Conservation (phyloP, 257 asterid species). For the Scutellaria barbata region DNA sequence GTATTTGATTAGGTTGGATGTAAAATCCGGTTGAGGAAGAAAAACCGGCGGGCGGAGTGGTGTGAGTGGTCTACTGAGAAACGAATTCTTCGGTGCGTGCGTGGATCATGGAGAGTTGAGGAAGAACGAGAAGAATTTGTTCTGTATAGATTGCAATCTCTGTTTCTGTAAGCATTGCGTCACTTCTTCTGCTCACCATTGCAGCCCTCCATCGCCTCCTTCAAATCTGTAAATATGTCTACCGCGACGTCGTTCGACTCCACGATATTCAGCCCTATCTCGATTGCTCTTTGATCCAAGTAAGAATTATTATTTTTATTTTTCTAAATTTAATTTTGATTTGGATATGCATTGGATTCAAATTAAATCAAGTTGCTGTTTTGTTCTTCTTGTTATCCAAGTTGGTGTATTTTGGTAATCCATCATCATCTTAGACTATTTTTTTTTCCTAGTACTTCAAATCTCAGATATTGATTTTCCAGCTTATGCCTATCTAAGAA, state of each 20-base stretch:
- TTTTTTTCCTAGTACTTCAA: too few relatives aligned
- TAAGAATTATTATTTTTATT: slow-evolving; percentile 25
- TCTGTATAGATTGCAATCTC: slow-evolving; percentile 67
- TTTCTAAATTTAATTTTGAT: background rate
- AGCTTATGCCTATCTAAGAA: too few relatives aligned
- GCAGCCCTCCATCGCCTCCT: slow-evolving; percentile 55
- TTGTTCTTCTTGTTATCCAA: slow-evolving; percentile 18
- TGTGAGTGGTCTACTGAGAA: slow-evolving; percentile 42
- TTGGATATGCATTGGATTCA: slow-evolving; percentile 33
- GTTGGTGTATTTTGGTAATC: slow-evolving; percentile 26
- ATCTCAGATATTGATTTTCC: too few relatives aligned
- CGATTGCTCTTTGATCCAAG: slow-evolving; percentile 74
- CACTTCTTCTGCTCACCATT: slow-evolving; percentile 39
- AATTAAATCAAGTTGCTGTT: slow-evolving; percentile 13
- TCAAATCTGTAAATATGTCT: slow-evolving; percentile 79
- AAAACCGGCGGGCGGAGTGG: slow-evolving; percentile 55
- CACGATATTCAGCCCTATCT: slow-evolving; percentile 66
- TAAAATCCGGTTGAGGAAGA: slow-evolving; percentile 38
- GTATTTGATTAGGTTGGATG: slow-evolving; percentile 47
- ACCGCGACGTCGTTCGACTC: slow-evolving; percentile 74
- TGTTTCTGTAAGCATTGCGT: slow-evolving; percentile 68
- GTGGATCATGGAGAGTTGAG: slow-evolving; percentile 53
- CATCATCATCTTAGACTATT: slow-evolving; percentile 4
- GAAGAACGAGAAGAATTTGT: slow-evolving; percentile 69
- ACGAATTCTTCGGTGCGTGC: slow-evolving; percentile 59